Evolutionary conservation across 1,284 basidiomycete species (phyloP).

Genomic region (Puccinia horiana): DNA sequence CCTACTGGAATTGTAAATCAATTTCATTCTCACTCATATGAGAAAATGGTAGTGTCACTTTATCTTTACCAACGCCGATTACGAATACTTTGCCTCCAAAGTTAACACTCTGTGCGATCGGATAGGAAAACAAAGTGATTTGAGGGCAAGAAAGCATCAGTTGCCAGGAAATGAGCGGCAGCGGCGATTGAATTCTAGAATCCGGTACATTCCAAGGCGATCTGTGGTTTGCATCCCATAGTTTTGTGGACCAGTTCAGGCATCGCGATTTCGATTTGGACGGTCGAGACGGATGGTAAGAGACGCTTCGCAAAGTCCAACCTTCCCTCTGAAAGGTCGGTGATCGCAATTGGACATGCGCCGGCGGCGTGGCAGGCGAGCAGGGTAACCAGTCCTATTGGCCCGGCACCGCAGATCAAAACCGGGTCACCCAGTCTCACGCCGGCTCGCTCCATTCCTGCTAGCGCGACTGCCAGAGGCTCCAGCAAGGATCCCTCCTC

Average conservation of each 20-base stretch:
- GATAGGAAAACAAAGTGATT: not conserved
- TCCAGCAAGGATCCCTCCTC: conserved; percentile 65
- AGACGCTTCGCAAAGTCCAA: conserved; percentile 64
- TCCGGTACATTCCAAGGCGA: conserved; percentile 81
- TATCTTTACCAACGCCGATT: conserved; percentile 63
- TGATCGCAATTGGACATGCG: conserved; percentile 63
- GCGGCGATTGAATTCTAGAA: conserved; percentile 83
- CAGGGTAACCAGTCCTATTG: conserved; percentile 64
- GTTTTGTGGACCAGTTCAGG: conserved; percentile 57
- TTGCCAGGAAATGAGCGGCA: conserved; percentile 63
- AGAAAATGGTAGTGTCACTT: conserved; percentile 61
- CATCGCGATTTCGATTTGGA: conserved; percentile 55
- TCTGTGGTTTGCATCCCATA: conserved; percentile 58
- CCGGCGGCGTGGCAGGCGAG: conserved; percentile 63
- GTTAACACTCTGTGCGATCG: conserved; percentile 58
- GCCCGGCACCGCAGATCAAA: conserved; percentile 62
- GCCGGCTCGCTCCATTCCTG: conserved; percentile 63
- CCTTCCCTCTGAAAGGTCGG: conserved; percentile 62
- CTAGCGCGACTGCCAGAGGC: conserved; percentile 63
- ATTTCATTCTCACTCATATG: conserved; percentile 64
- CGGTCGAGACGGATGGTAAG: conserved; percentile 61
- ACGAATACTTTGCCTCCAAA: conserved; percentile 64
- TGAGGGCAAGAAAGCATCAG: conserved; percentile 6
- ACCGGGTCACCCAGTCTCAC: conserved; percentile 62
- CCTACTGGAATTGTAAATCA: conserved; percentile 63